These are phyloP conservation scores for Vigna radiata DNA, from an alignment of 306 rosid genomes.

Conservation along the genomic window DNA sequence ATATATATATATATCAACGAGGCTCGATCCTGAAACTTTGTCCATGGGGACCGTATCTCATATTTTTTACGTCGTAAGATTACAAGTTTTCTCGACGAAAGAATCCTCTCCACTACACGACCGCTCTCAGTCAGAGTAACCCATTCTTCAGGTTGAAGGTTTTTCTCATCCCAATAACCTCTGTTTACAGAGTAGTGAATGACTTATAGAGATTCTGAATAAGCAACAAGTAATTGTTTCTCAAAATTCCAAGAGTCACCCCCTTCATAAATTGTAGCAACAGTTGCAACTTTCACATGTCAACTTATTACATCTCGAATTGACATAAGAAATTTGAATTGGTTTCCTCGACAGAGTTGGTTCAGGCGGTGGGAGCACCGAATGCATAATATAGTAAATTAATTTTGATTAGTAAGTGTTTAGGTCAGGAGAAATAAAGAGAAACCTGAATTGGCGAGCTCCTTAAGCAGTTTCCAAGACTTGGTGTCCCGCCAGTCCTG, in stretches of 20 bases:
- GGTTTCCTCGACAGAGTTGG: too few species aligned
- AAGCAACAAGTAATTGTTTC: neutral
- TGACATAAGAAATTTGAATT: too few species aligned
- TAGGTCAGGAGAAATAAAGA: neutral
- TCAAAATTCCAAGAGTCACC: neutral
- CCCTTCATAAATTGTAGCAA: too few species aligned
- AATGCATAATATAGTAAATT: too few species aligned
- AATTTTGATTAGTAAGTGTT: neutral
- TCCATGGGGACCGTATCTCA: too few species aligned
- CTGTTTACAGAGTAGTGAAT: neutral
- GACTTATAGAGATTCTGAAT: neutral
- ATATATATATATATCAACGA: too few species aligned
- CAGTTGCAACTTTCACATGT: too few species aligned
- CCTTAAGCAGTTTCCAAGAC: constrained; percentile 79
- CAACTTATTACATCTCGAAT: too few species aligned
- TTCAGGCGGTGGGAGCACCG: too few species aligned
- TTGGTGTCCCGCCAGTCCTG: constrained; percentile 61
- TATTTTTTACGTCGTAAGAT: neutral
- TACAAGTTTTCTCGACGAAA: neutral
- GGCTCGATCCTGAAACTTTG: too few species aligned
- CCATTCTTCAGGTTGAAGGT: too few species aligned
- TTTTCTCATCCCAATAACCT: too few species aligned
- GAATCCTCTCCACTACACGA: neutral
- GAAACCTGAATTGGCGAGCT: constrained; percentile 72
- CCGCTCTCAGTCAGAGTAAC: neutral